Evolutionary conservation across 495 filamentous ascomycete genomes (phyloP).

Genomic region (Penicillium antarcticum): DNA sequence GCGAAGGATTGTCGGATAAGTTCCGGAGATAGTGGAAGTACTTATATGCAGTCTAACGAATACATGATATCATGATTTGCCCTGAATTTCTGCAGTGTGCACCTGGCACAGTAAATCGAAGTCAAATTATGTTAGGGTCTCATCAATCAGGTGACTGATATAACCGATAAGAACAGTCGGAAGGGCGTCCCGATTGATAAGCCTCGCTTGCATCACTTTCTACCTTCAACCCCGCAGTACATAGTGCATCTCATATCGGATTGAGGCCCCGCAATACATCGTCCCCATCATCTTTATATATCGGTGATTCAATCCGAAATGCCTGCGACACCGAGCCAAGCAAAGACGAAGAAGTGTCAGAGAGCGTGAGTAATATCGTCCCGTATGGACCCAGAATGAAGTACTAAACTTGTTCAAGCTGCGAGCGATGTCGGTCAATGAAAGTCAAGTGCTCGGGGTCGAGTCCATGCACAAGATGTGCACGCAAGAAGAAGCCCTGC

Average conservation of each 20-base stretch:
- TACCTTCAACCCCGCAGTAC: slow-evolving; percentile 9
- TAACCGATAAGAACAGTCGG: slow-evolving; percentile 19
- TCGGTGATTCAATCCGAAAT: slow-evolving; percentile 7
- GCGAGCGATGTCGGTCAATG: slow-evolving; percentile 36
- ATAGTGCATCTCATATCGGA: slow-evolving; percentile 14
- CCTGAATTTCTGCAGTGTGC: neutral
- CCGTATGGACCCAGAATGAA: neutral
- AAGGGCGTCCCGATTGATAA: slow-evolving; percentile 11
- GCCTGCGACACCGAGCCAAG: slow-evolving; percentile 11
- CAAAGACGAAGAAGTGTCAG: slow-evolving; percentile 23
- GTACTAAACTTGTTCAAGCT: slow-evolving; percentile 11
- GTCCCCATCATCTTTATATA: neutral
- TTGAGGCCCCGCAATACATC: slow-evolving; percentile 4
- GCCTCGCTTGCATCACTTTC: neutral
- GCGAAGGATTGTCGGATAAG: slow-evolving; percentile 38
- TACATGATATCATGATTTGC: neutral
- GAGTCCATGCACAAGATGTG: slow-evolving; percentile 31
- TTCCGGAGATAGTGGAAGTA: neutral
- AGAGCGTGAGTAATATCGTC: slow-evolving; percentile 17
- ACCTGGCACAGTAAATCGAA: neutral
- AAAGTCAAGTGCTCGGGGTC: slow-evolving; percentile 38
- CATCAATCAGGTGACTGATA: slow-evolving; percentile 6
- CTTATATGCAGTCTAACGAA: neutral
- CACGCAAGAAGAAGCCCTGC: slow-evolving; percentile 28
- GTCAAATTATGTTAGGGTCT: slow-evolving; percentile 1